phyloP scores from a whole-genome alignment of 306 rosid genomes.

The Cicer arietinum region DNA sequence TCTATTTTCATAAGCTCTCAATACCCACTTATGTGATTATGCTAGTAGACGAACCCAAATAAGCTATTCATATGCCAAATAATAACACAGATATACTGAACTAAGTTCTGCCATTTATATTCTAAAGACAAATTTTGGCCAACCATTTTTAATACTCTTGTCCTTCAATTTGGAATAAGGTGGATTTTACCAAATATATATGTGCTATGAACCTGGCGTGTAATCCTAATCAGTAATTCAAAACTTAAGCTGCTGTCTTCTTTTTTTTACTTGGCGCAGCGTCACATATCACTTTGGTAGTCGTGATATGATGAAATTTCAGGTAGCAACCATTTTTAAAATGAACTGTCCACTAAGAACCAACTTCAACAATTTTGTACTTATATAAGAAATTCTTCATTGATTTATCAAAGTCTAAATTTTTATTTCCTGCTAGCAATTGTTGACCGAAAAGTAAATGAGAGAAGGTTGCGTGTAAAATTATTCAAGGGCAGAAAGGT shows the following conservation, averaged over 20 bases:
- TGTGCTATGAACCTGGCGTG: slow-evolving; percentile 4
- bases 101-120: slow-evolving; percentile 3
- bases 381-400: background rate
- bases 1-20: background rate
- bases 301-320: slow-evolving; percentile 27
- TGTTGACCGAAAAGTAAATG: slow-evolving; percentile 6
- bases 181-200: background rate
- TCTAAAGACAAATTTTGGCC: slow-evolving; percentile 27
- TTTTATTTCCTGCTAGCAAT: slow-evolving; percentile 7
- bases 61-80: slow-evolving; percentile 1
- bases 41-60: background rate
- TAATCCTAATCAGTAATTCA: background rate
- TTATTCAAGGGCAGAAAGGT: slow-evolving; percentile 34
- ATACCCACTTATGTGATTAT: background rate
- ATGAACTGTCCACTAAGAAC: background rate
- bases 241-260: background rate
- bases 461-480: slow-evolving; percentile 15
- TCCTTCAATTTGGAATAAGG: slow-evolving; percentile 26
- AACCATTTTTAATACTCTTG: background rate
- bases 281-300: background rate
- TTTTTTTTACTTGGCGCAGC: background rate
- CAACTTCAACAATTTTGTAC: background rate
- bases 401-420: slow-evolving; percentile 1
- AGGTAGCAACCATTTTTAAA: slow-evolving; percentile 1
- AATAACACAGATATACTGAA: slow-evolving; percentile 15